phyloP scores from a whole-genome alignment of 2,329 filamentous ascomycete genomes.

The Nothophaeocryptopus gaeumannii region DNA sequence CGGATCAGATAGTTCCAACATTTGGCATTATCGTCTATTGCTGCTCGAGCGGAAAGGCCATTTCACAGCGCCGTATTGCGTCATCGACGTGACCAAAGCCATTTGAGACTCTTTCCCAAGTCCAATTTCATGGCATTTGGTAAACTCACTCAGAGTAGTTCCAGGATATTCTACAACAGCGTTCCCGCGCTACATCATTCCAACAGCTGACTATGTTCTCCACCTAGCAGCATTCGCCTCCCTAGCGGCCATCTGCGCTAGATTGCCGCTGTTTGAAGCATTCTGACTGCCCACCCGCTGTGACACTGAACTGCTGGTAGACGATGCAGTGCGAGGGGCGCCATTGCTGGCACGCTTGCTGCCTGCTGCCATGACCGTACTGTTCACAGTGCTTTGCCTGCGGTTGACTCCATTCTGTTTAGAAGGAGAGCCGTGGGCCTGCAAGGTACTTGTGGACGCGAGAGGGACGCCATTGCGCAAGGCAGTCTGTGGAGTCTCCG shows the following conservation, averaged over 20 bases:
- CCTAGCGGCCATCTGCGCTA: conserved; percentile 23
- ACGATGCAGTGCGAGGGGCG: conserved; percentile 4
- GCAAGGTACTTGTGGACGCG: conserved; percentile 25
- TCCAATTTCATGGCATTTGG: too few relatives aligned
- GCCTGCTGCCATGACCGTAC: conserved; percentile 23
- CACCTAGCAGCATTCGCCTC: conserved; percentile 23
- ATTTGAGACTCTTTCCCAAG: too few relatives aligned
- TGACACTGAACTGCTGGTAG: conserved; percentile 3
- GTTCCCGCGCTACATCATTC: too few relatives aligned
- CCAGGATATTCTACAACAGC: too few relatives aligned
- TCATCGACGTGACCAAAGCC: too few relatives aligned
- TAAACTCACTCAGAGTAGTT: too few relatives aligned
- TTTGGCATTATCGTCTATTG: too few relatives aligned
- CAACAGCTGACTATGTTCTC: conserved; percentile 13
- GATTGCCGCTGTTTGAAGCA: conserved; percentile 10
- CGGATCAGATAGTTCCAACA: too few relatives aligned
- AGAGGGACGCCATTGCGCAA: conserved; percentile 49
- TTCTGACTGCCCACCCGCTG: conserved; percentile 18
- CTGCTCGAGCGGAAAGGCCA: too few relatives aligned
- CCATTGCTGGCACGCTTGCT: conserved; percentile 23
- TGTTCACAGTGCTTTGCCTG: conserved; percentile 25
- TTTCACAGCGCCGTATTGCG: too few relatives aligned
- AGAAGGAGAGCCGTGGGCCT: conserved; percentile 23
- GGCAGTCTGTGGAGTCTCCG: conserved; percentile 41
- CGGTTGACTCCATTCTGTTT: conserved; percentile 22